phyloP scores from a whole-genome alignment of 345 rosid species.

The Laguncularia racemosa region DNA sequence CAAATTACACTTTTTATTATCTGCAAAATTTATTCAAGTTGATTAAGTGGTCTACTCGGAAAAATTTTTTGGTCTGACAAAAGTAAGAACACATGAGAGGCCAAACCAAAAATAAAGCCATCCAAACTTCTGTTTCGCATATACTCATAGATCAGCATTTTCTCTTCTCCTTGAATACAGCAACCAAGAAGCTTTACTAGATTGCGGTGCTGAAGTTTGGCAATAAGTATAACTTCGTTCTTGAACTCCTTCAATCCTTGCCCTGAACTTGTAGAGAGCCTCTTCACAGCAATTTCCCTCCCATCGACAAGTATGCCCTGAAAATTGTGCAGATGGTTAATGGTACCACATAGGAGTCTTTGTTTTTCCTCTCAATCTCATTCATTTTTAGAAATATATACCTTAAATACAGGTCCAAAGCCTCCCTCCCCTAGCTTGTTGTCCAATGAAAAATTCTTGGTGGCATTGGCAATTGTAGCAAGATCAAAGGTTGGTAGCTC shows the following conservation, averaged over 20 bases:
- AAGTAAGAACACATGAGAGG: not conserved
- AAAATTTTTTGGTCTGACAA: not conserved
- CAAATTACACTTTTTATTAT: slow-evolving; percentile 13
- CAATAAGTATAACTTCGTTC: slow-evolving; percentile 33
- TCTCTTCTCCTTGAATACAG: slow-evolving; percentile 21
- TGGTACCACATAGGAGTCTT: not conserved
- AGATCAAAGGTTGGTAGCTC: slow-evolving; percentile 15
- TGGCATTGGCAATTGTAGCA: slow-evolving; percentile 16
- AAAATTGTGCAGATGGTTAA: not conserved
- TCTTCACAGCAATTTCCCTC: slow-evolving; percentile 44
- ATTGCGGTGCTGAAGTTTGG: slow-evolving; percentile 46
- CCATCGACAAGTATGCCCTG: slow-evolving; percentile 36
- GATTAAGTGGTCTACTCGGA: too few species aligned
- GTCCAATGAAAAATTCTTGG: slow-evolving; percentile 19
- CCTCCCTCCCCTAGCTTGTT: slow-evolving; percentile 41
- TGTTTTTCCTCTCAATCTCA: not conserved
- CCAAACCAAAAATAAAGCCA: slow-evolving; percentile 25
- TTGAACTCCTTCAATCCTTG: slow-evolving; percentile 40
- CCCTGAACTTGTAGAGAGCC: slow-evolving; percentile 33
- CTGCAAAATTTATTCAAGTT: slow-evolving; percentile 5
- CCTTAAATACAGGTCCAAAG: slow-evolving; percentile 29
- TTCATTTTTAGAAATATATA: not conserved
- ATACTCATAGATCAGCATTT: slow-evolving; percentile 22
- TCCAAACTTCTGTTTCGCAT: slow-evolving; percentile 26
- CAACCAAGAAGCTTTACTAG: slow-evolving; percentile 35